A percentile compares a stretch with the other conserved stretches of the same genome.
phyloP scores from a whole-genome alignment of 1,139 yeast species.

The Hansenula sp. region DNA sequence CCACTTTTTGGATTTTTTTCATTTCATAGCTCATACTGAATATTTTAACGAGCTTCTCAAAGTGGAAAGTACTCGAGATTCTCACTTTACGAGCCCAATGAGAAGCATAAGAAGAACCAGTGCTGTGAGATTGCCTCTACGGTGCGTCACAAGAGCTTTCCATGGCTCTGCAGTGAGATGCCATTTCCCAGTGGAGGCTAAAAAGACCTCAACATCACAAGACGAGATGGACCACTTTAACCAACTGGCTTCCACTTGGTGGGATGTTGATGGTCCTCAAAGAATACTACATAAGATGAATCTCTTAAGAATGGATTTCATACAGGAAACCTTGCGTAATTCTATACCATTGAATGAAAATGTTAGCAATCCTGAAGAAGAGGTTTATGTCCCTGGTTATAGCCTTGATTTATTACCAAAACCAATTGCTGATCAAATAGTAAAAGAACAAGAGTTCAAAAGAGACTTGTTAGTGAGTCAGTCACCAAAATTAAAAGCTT shows the following conservation, averaged over 20 bases:
- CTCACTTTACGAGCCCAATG: too few relatives aligned
- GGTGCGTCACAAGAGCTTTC: neutral
- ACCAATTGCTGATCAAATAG: slow-evolving; percentile 41
- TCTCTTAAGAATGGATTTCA: slow-evolving; percentile 80
- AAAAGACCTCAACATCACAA: slow-evolving; percentile 23
- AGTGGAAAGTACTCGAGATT: too few relatives aligned
- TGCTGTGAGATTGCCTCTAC: neutral
- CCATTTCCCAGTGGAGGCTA: neutral
- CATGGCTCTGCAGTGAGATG: neutral
- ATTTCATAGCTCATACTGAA: too few relatives aligned
- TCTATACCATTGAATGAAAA: slow-evolving; percentile 42
- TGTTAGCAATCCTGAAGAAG: slow-evolving; percentile 39
- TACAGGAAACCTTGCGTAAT: slow-evolving; percentile 52
- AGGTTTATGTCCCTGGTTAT: slow-evolving; percentile 76
- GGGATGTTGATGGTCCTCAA: slow-evolving; percentile 95
- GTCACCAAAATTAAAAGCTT: slow-evolving; percentile 39
- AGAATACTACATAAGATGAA: slow-evolving; percentile 94
- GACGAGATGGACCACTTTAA: slow-evolving; percentile 79
- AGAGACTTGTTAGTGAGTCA: slow-evolving; percentile 35
- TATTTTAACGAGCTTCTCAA: too few relatives aligned
- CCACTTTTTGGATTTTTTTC: neutral
- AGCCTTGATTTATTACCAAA: slow-evolving; percentile 61
- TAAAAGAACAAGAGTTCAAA: slow-evolving; percentile 38
- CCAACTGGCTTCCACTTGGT: slow-evolving; percentile 85
- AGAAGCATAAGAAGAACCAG: neutral